These are phyloP conservation scores for Kalanchoe fedtschenkoi DNA, from an alignment of 164 flowering plant genomes.

Conservation along the genomic window DNA sequence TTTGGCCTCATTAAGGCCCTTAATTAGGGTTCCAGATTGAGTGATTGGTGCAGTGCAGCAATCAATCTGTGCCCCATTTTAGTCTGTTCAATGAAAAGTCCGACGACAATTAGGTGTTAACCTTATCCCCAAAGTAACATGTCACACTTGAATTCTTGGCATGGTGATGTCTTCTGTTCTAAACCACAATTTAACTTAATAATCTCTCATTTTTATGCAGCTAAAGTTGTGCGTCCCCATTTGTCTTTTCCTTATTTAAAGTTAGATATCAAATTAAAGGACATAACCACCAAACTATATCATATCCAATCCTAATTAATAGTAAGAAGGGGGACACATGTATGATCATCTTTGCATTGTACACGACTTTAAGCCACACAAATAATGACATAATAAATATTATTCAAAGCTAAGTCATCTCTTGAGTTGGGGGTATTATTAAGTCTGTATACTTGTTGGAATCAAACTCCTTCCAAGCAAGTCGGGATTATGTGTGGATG, in stretches of 20 bases:
- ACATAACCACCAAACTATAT: neutral
- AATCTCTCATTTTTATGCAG: neutral
- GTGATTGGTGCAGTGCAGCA: no score
- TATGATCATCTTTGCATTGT: neutral
- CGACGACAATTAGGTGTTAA: no score
- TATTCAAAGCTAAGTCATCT: neutral
- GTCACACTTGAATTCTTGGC: no score
- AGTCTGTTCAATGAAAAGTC: no score
- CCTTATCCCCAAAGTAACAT: neutral
- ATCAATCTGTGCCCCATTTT: no score
- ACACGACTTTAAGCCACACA: neutral
- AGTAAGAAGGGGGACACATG: neutral
- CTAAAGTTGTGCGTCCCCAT: neutral
- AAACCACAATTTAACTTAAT: neutral
- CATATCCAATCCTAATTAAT: neutral
- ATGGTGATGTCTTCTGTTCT: neutral
- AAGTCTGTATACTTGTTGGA: neutral
- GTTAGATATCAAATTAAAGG: neutral
- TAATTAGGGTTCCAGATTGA: no score
- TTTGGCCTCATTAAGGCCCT: no score
- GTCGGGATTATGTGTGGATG: no score
- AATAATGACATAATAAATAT: neutral
- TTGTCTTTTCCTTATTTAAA: neutral
- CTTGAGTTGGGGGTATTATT: neutral
- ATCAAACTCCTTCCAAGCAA: no score